A percentile compares a stretch with the other conserved stretches of the same genome.
Evolutionary conservation across 352 stramenopile species (phyloP).

Genomic region (Peronospora belbahrii): DNA sequence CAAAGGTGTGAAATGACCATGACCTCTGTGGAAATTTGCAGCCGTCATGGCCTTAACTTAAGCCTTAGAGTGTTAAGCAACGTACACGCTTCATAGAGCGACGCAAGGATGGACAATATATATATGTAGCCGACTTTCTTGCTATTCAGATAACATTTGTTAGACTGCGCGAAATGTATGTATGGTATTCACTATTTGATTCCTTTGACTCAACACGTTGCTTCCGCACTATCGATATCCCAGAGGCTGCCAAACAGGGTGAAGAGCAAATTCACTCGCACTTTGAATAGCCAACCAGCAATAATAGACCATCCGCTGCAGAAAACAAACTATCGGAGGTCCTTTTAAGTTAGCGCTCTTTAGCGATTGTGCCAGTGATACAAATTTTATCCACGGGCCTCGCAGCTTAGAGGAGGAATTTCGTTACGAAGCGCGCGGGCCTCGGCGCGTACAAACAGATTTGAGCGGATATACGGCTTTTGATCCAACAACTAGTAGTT

Average conservation of each 20-base stretch:
- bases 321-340: constrained; percentile 6
- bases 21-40: constrained; percentile 38
- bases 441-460: constrained; percentile 79
- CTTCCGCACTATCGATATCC: constrained; percentile 45
- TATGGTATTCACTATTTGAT: constrained; percentile 7
- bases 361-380: constrained; percentile 9
- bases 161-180: neutral
- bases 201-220: constrained; percentile 2
- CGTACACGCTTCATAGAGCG: constrained; percentile 74
- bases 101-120: constrained; percentile 46
- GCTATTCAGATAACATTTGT: constrained; percentile 30
- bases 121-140: constrained; percentile 77
- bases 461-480: constrained; percentile 74
- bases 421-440: constrained; percentile 77
- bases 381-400: neutral
- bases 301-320: constrained; percentile 9
- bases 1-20: constrained; percentile 76
- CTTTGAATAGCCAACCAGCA: constrained; percentile 39
- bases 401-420: constrained; percentile 46
- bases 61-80: constrained; percentile 83
- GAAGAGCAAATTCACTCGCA: constrained; percentile 61
- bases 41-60: constrained; percentile 46
- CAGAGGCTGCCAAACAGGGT: constrained; percentile 30
- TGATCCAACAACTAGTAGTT: constrained; percentile 78
- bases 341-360: constrained; percentile 25